Evolutionary conservation across 139 green algal species (phyloP).

Genomic region (Chlorella sorokiniana): DNA sequence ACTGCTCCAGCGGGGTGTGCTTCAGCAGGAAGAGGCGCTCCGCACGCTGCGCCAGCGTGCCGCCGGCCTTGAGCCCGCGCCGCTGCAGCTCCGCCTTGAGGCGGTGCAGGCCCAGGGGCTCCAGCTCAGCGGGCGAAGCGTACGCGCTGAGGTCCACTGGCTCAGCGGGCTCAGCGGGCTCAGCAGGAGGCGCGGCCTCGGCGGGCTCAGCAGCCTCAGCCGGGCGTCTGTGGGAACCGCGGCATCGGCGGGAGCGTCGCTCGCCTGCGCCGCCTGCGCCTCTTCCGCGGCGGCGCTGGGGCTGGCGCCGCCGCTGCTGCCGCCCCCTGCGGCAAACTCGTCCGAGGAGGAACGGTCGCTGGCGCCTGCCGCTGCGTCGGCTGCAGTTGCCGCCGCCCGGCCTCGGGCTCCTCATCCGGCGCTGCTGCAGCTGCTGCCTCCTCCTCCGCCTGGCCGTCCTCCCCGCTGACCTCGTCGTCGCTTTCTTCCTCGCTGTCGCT

Average conservation of each 20-base stretch:
- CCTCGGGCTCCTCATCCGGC: not conserved
- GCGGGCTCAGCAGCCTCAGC: not conserved
- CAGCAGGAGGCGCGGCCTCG: not conserved
- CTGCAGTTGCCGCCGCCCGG: slow-evolving; percentile 9
- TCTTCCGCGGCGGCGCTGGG: not conserved
- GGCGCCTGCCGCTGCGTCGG: not conserved
- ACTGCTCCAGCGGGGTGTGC: slow-evolving; percentile 36
- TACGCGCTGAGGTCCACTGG: slow-evolving; percentile 39
- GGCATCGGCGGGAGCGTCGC: not conserved
- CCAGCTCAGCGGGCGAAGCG: slow-evolving; percentile 51
- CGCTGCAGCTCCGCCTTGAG: slow-evolving; percentile 53
- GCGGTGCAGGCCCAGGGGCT: slow-evolving; percentile 39
- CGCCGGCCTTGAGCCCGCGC: slow-evolving; percentile 70
- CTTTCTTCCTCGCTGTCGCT: too few species aligned
- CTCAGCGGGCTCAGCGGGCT: not conserved
- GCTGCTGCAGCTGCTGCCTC: not conserved
- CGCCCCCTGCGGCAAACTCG: not conserved
- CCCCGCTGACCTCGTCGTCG: slow-evolving; percentile 22
- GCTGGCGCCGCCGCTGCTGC: slow-evolving; percentile 1
- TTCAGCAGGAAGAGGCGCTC: slow-evolving; percentile 67
- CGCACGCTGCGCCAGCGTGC: slow-evolving; percentile 64
- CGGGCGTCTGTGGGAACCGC: not conserved
- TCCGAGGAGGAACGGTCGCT: slow-evolving; percentile 18
- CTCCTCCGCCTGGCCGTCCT: not conserved
- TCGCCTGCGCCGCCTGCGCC: not conserved